Base-by-base conservation (phyloP, 441 rosid genomes). In the Gossypium schwendimanii region DNA sequence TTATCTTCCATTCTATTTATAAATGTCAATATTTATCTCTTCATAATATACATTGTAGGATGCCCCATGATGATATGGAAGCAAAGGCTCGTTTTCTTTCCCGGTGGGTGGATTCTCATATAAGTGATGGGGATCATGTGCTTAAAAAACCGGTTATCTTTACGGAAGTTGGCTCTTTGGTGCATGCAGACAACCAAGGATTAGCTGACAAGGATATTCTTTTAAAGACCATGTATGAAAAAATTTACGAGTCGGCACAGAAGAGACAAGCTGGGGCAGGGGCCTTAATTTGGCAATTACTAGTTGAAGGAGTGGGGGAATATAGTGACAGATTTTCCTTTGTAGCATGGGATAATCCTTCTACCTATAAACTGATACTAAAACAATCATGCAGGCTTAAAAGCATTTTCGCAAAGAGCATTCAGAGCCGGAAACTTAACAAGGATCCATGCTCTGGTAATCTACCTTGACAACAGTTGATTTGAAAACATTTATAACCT, bases 281-380 rank as follows among this genome's bases (percentile, higher is more conserved):
- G 63, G 84, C 87, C 64, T 74, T 84, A 62, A 63, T 86, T 20
- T 86, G 84, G 87, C 89, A 84, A 71, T 58, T 86, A 63, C 26
- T 84, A 69, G 87, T 80, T 53, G 82, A 79, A 74, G 87, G 79
- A 28, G 70, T 62, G 7, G 82, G 76, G 21, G 72, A 74, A 39
- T 86, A 84, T 18, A 10, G 78, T 33, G 89, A 82, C 70, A 72
- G 23, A 26, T 86, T 84, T 52, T 79, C 80, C 7, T 44, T 82
- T 4, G 69, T 86, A 20, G 81, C 86, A 11, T 78, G 82, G 83
- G 58, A 82, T 41, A 41, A 41, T 41, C 84, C 80, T 14, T 78
- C 86, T 2, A 76, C 81, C 18, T 79, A 70, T 59, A 76, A 76
- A 57, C 71, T 84, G 66, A 82, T 84, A 63, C 2, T 41, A 20